phyloP scores from a whole-genome alignment of 331 rosid species.

The Acacia pycnantha region DNA sequence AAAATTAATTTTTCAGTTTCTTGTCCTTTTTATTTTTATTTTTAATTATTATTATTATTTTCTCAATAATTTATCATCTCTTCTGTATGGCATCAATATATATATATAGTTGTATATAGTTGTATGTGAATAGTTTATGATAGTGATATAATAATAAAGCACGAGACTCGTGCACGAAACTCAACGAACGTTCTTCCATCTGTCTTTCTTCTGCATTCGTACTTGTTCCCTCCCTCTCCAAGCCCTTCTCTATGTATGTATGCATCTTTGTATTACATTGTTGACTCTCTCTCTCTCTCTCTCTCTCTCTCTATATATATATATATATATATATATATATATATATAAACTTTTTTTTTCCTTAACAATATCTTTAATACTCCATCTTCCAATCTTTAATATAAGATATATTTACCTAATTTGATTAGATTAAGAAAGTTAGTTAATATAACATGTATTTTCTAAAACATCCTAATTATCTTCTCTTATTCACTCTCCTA shows the following conservation, averaged over 20 bases:
- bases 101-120: background rate
- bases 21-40: background rate
- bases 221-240: background rate
- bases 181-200: constrained; percentile 55
- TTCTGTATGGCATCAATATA: background rate
- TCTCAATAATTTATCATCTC: background rate
- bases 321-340: no score
- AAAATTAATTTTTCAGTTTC: background rate
- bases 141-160: background rate
- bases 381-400: accelerated
- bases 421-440: no score
- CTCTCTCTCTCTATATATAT: background rate
- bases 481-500: no score
- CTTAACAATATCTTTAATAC: background rate
- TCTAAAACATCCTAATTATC: no score
- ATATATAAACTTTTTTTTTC: background rate
- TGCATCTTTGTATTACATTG: background rate
- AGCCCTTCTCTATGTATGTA: background rate
- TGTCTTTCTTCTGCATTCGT: constrained; percentile 45
- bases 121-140: background rate
- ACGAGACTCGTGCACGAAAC: constrained; percentile 35
- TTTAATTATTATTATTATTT: background rate
- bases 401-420: no score
- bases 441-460: no score
- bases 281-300: background rate